Percentiles rank a stretch among this genome's conserved stretches.
These are phyloP conservation scores for Metschnikowia dekortorum DNA, from an alignment of 805 yeast genomes.

Conservation along the genomic window DNA sequence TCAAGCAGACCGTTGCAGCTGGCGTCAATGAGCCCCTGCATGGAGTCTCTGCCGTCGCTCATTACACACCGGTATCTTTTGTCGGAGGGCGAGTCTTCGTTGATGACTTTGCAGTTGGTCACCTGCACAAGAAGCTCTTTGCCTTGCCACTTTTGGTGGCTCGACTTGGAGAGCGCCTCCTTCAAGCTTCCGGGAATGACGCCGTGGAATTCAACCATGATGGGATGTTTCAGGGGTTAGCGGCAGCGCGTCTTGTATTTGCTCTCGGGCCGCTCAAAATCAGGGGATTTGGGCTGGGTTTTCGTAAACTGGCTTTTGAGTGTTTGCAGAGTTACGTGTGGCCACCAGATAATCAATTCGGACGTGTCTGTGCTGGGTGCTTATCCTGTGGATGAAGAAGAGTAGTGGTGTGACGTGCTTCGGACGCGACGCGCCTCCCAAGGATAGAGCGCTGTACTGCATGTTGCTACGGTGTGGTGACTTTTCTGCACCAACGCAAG, in stretches of 20 bases:
- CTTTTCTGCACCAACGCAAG: no score
- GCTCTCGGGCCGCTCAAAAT: not conserved
- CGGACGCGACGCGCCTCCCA: slow-evolving; percentile 2
- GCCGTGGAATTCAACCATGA: slow-evolving; percentile 19
- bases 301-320: not conserved
- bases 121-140: slow-evolving; percentile 33
- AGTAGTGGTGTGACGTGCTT: slow-evolving; percentile 1
- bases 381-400: not conserved
- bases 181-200: slow-evolving; percentile 23
- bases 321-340: not conserved
- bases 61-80: slow-evolving; percentile 33
- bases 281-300: not conserved
- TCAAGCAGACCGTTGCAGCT: slow-evolving; percentile 40
- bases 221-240: not conserved
- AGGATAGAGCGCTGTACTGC: not conserved
- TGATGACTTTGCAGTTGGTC: slow-evolving; percentile 29
- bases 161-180: slow-evolving; percentile 21
- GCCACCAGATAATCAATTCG: not conserved
- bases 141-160: slow-evolving; percentile 20
- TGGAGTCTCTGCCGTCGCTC: slow-evolving; percentile 35
- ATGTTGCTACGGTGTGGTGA: not conserved
- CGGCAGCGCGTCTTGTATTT: not conserved
- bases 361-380: not conserved
- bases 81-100: slow-evolving; percentile 18
- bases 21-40: slow-evolving; percentile 38